phyloP scores from a whole-genome alignment of 2,329 filamentous ascomycete species.

The Arthroderma uncinatum region DNA sequence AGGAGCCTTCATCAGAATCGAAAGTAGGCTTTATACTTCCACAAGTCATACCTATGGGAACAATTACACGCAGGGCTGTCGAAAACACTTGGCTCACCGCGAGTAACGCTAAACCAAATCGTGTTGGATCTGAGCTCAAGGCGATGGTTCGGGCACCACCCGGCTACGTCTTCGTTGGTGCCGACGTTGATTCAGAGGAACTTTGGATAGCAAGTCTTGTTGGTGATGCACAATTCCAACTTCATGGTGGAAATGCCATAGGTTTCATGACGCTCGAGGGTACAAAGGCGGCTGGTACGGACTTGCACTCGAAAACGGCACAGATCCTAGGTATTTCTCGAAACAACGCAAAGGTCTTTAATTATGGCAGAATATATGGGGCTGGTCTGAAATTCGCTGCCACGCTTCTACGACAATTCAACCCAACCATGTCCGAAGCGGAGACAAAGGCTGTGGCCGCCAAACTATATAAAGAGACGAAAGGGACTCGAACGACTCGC shows the following conservation, averaged over 20 bases:
- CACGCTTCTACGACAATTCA: constrained; percentile 85
- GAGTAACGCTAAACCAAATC: constrained; percentile 90
- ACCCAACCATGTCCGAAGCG: constrained; percentile 66
- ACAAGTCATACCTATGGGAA: constrained; percentile 96
- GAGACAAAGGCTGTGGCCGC: constrained; percentile 66
- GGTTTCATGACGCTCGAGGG: constrained; percentile 99
- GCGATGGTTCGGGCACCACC: constrained; percentile 88
- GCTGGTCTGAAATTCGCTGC: constrained; percentile 88
- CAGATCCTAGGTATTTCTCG: constrained; percentile 84
- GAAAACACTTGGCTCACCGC: constrained; percentile 98
- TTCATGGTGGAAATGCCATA: constrained; percentile 93
- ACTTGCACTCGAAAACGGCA: constrained; percentile 88
- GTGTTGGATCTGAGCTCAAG: constrained; percentile 92
- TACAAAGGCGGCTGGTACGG: constrained; percentile 84
- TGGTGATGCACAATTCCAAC: constrained; percentile 84
- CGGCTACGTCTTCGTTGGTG: constrained; percentile 88
- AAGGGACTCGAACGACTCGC: constrained; percentile 72
- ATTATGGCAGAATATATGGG: constrained; percentile 98
- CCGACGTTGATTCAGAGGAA: constrained; percentile 94
- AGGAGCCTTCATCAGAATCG: constrained; percentile 16
- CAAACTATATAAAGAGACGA: constrained; percentile 77
- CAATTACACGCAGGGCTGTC: constrained; percentile 83
- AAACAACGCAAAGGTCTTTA: constrained; percentile 95
- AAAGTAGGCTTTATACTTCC: constrained; percentile 77
- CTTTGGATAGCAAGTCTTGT: constrained; percentile 96